Percentiles rank a stretch among this genome's conserved stretches.
Evolutionary conservation across 1,284 basidiomycete genomes (phyloP).

Genomic region (Austroboletus rostrupii): DNA sequence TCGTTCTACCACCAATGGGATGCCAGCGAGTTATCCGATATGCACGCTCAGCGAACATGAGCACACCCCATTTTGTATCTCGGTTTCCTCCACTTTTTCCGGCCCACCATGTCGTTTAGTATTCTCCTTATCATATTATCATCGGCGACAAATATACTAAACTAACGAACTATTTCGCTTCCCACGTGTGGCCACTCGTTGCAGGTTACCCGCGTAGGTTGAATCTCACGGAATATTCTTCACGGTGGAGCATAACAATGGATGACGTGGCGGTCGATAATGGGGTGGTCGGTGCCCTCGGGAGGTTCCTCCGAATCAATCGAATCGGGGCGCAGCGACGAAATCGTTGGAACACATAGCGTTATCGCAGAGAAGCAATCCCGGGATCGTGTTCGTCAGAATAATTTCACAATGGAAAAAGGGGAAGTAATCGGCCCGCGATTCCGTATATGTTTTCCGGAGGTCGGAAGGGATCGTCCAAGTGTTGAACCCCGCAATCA

Average conservation of each 20-base stretch:
- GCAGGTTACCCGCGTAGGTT: not conserved
- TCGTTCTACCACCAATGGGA: not conserved
- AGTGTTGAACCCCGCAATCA: conserved; percentile 10
- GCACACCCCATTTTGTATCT: not conserved
- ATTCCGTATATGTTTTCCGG: conserved; percentile 2
- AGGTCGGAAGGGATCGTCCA: conserved; percentile 7
- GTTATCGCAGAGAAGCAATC: not conserved
- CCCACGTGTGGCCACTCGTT: conserved; percentile 3
- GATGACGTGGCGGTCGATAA: conserved; percentile 19
- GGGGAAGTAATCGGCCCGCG: conserved; percentile 3
- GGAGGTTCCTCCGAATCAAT: conserved; percentile 2
- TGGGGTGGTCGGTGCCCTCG: not conserved
- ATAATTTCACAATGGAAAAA: not conserved
- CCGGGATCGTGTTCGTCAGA: not conserved
- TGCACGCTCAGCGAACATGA: not conserved
- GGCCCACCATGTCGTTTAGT: not conserved
- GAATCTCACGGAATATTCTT: not conserved
- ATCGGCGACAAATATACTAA: no score
- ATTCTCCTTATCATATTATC: no score
- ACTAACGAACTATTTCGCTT: not conserved
- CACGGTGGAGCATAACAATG: not conserved
- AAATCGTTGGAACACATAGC: not conserved
- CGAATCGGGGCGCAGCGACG: not conserved
- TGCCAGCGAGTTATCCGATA: not conserved
- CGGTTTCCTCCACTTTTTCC: not conserved